Conservation (phyloP, 345 rosid genomes). For the rapeseed (Brassica napus) region Da-Ae NC_063451.1:43795501-43796000, state of each 20-base stretch:
- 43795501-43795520: constrained; percentile 64
- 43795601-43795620: constrained; percentile 32
- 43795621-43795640: not conserved
- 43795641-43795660: not conserved
- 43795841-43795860: not conserved
- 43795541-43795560: constrained; percentile 53
- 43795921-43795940: not conserved
- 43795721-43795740: not conserved
- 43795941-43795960: not conserved
- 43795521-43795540: constrained; percentile 64
- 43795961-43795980: not conserved
- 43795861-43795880: not conserved
- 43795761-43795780: not conserved
- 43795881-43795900: not conserved
- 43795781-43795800: not conserved
- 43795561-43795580: constrained; percentile 75
- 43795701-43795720: constrained; percentile 27
- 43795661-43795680: constrained; percentile 2
- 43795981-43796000: not conserved
- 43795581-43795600: constrained; percentile 63
- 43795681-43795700: constrained; percentile 24
- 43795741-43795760: not conserved
- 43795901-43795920: not conserved
- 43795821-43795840: not conserved
- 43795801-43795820: not conserved